These are phyloP conservation scores for Metarhizium humberi DNA, from an alignment of 2,329 filamentous ascomycete genomes.

Conservation along the genomic window DNA sequence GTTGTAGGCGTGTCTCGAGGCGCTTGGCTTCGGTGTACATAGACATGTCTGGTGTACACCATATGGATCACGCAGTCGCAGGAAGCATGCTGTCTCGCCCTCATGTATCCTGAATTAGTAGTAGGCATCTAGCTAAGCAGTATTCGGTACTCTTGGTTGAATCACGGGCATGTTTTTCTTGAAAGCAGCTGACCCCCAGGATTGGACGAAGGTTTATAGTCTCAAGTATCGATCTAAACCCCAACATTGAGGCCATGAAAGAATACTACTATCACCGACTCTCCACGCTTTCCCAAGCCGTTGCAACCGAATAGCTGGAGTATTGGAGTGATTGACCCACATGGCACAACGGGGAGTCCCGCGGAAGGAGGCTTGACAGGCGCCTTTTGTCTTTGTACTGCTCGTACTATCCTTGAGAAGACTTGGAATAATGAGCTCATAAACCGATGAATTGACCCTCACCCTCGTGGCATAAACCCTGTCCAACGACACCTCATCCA, in stretches of 20 bases:
- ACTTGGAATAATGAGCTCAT: background rate
- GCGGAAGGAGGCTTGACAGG: background rate
- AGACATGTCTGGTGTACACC: too few species aligned
- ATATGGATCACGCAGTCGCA: too few species aligned
- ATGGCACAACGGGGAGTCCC: background rate
- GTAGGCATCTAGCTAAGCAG: background rate
- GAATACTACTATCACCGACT: background rate
- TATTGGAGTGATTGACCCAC: background rate
- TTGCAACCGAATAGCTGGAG: background rate
- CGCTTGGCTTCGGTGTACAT: too few species aligned
- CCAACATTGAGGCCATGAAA: background rate
- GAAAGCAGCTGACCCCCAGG: too few species aligned
- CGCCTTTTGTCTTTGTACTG: background rate
- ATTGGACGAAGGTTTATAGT: background rate
- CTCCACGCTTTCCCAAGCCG: background rate
- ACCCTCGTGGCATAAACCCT: constrained; percentile 1
- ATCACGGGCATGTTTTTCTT: background rate
- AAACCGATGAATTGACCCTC: background rate
- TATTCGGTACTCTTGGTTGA: background rate
- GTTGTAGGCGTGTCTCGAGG: too few species aligned
- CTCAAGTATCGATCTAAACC: background rate
- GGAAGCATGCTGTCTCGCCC: too few species aligned
- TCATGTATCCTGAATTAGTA: too few species aligned
- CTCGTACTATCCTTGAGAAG: background rate
- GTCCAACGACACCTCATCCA: background rate